phyloP scores from a whole-genome alignment of 176 grass and related monocot genomes.

The Cocos nucifera region DNA sequence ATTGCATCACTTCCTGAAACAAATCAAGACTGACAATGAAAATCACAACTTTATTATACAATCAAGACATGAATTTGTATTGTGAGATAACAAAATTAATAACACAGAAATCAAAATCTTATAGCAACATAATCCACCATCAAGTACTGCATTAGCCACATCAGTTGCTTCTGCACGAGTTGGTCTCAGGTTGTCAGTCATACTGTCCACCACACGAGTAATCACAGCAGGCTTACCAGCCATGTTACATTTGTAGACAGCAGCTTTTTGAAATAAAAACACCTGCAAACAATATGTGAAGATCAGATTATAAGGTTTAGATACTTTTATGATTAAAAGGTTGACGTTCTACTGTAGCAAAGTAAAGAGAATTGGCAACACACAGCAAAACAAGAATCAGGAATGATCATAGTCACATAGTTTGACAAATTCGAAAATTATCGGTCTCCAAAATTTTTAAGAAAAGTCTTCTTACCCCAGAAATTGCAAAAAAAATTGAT shows the following conservation, averaged over 20 bases:
- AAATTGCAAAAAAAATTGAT: too few species aligned
- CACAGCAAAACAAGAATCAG: too few species aligned
- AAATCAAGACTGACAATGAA: neutral
- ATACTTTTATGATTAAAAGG: too few species aligned
- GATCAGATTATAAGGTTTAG: neutral
- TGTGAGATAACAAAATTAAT: neutral
- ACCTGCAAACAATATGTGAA: conserved; percentile 37
- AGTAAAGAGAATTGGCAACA: too few species aligned
- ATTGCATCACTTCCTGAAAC: conserved; percentile 89
- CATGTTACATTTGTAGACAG: conserved; percentile 95
- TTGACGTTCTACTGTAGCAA: too few species aligned
- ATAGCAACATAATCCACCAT: conserved; percentile 43
- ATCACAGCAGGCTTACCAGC: conserved; percentile 95
- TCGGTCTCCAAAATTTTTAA: too few species aligned
- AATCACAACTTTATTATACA: neutral
- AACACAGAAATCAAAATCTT: neutral
- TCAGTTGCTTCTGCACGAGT: conserved; percentile 96
- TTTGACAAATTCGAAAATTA: too few species aligned
- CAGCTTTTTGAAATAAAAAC: conserved; percentile 97
- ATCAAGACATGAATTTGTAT: neutral
- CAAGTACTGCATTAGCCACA: conserved; percentile 97
- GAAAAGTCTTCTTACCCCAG: too few species aligned
- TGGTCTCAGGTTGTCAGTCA: conserved; percentile 97
- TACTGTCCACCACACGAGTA: conserved; percentile 98
- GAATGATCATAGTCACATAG: too few species aligned